Base-by-base conservation (phyloP, 345 rosid genomes). In the Hibiscus mutabilis region DNA sequence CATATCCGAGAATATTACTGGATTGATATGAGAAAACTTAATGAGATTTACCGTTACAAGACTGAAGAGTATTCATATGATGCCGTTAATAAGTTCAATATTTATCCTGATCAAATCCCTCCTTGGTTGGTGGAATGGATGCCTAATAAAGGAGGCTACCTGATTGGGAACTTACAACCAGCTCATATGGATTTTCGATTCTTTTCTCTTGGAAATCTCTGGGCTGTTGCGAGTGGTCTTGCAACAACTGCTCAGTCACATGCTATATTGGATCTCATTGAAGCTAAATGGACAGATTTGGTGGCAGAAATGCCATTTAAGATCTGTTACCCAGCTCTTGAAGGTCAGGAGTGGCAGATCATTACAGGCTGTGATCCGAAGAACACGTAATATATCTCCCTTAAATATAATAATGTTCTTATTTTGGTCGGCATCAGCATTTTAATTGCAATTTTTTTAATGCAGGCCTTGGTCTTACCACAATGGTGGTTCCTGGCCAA, bases 391-490 rank as follows among this genome's bases (percentile, higher is more conserved):
- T 51, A 65, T 66, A 27, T 74, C 47, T 59, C 62, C 25, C 70
- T 72, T 74, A 19, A 51, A 7, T 47, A 66, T 35, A 3, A 22
- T 46, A 13, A 5, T 57, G 29, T 4, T 57, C 60, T 72, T 19
- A 19, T 49, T 47, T 46, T 61, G 5, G 16, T 33, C 4, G 29
- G 29, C 4, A 51, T 44, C 31, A 6, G 7, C 61, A 60, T 72
- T 52, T 52, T 52, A 35, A 7, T 52, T 12, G 13, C 27, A 63
- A 53, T 53, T n/a, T 53, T 47, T 58, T 56, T 77, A 68, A 33
- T 84, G 81, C 85, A 91, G 96, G 77, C 95, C 97, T 59, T 94
- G 98, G 97, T 94, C 97, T 44, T 94, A 94, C 78, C 98, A 94
- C 79, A 94, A 94, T 80, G 95, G 81, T 49, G 95, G 97, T 65